Evolutionary conservation across 23 red algal genomes (phyloP).

Genomic region (Gracilaria domingensis): DNA sequence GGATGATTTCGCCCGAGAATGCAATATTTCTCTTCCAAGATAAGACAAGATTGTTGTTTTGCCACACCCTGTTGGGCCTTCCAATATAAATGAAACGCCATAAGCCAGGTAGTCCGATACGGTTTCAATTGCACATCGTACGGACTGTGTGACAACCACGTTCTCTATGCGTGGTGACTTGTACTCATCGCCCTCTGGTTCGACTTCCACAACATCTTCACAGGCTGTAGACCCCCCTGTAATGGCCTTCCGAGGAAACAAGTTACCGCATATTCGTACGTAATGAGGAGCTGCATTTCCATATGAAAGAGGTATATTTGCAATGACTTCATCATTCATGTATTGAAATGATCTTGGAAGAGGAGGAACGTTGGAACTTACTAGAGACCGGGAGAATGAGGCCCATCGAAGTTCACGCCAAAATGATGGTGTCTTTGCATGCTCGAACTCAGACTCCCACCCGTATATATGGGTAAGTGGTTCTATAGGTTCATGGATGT

Average conservation of each 20-base stretch:
- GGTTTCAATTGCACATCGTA: constrained; percentile 11
- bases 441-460: constrained; percentile 44
- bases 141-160: constrained; percentile 27
- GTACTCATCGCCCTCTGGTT: not conserved
- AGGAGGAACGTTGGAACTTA: not conserved
- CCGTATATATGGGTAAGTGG: constrained; percentile 25
- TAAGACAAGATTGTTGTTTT: constrained; percentile 75
- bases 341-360: not conserved
- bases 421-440: constrained; percentile 45
- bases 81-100: constrained; percentile 75
- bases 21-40: constrained; percentile 47
- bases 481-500: constrained; percentile 37
- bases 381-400: constrained; percentile 25
- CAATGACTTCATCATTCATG: not conserved
- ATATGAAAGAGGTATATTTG: not conserved
- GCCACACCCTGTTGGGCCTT: constrained; percentile 82
- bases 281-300: constrained; percentile 8
- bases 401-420: constrained; percentile 72
- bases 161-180: not conserved
- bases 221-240: not conserved
- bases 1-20: not conserved
- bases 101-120: constrained; percentile 36
- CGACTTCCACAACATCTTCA: not conserved
- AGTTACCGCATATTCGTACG: constrained; percentile 24
- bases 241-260: constrained; percentile 3